phyloP scores from a whole-genome alignment of 2,329 filamentous ascomycete species.

The Fonsecaea erecta region DNA sequence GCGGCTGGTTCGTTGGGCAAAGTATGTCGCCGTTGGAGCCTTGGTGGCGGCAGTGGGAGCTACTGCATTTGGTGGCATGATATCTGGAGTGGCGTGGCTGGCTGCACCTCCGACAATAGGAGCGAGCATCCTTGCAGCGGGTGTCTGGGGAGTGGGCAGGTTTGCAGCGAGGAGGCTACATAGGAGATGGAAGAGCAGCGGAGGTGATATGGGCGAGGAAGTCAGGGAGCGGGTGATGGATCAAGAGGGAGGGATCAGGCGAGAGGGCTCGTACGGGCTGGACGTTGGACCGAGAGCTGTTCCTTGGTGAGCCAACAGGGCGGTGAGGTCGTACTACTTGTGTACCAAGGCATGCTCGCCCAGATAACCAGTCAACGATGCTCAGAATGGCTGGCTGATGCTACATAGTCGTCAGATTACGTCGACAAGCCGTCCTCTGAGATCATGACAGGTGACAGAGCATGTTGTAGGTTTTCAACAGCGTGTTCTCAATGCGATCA shows the following conservation, averaged over 20 bases:
- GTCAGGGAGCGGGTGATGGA: constrained; percentile 29
- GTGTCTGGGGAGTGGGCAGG: constrained; percentile 35
- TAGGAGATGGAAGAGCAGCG: constrained; percentile 30
- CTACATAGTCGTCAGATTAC: neutral
- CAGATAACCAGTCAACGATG: neutral
- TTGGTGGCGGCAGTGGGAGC: constrained; percentile 35
- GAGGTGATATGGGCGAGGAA: constrained; percentile 32
- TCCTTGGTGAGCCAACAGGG: constrained; percentile 28
- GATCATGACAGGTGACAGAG: constrained; percentile 1
- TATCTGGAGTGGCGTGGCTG: constrained; percentile 36
- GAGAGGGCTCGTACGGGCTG: constrained; percentile 29
- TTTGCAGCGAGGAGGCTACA: constrained; percentile 33
- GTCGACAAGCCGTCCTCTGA: neutral
- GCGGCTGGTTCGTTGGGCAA: constrained; percentile 38
- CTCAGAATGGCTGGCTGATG: too few relatives aligned
- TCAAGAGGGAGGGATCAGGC: constrained; percentile 18
- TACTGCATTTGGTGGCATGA: constrained; percentile 33
- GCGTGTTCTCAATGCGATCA: neutral
- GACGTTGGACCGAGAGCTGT: constrained; percentile 33
- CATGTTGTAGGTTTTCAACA: neutral
- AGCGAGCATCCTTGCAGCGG: constrained; percentile 33
- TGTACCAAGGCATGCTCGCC: neutral
- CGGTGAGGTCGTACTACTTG: neutral
- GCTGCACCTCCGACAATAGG: constrained; percentile 35
- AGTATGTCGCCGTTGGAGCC: constrained; percentile 36